Evolutionary conservation across 345 rosid genomes (phyloP).

Genomic region (Alliaria petiolata): DNA sequence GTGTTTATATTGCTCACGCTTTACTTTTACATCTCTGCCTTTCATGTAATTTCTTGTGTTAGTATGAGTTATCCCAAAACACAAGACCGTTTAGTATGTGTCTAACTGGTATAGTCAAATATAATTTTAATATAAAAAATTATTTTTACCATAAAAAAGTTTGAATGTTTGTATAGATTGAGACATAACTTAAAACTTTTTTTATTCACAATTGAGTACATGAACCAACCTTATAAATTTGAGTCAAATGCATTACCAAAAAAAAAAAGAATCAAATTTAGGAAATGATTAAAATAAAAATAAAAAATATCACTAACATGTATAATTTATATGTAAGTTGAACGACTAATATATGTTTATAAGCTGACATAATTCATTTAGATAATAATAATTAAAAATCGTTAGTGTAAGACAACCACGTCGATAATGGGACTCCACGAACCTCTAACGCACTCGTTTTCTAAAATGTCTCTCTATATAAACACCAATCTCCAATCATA

Average conservation of each 20-base stretch:
- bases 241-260: background rate
- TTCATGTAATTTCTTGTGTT: background rate
- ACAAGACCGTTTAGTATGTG: no score
- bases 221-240: background rate
- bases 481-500: constrained; percentile 6
- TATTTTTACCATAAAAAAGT: no score
- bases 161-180: no score
- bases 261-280: no score
- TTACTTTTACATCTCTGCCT: background rate
- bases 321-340: background rate
- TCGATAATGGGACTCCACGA: constrained; percentile 29
- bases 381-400: background rate
- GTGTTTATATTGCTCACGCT: background rate
- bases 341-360: background rate
- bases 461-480: background rate
- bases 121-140: no score
- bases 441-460: background rate
- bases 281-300: background rate
- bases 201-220: background rate
- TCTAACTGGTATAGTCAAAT: no score
- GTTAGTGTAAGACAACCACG: constrained; percentile 10
- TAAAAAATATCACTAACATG: background rate
- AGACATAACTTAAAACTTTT: no score
- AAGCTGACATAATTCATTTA: background rate
- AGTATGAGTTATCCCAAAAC: no score